Conservation (phyloP, 2,329 filamentous ascomycete species). For the Phyllosticta citrichinensis region DNA sequence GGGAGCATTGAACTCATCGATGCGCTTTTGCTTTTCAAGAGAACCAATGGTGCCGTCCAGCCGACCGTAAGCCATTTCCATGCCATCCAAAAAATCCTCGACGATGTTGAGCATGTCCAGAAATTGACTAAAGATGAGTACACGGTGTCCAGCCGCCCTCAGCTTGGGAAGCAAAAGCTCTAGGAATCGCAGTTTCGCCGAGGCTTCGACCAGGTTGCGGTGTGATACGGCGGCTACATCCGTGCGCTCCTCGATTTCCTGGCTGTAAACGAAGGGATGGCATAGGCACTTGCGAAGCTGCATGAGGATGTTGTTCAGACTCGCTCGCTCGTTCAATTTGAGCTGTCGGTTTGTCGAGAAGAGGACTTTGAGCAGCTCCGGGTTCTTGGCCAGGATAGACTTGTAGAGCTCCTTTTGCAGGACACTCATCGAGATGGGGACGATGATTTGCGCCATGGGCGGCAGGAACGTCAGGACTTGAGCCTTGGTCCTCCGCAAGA, state of each 20-base stretch:
- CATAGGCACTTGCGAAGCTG: constrained; percentile 91
- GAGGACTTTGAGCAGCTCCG: constrained; percentile 77
- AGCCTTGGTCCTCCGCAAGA: constrained; percentile 72
- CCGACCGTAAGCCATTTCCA: constrained; percentile 64
- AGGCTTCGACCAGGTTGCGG: constrained; percentile 81
- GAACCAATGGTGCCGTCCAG: constrained; percentile 77
- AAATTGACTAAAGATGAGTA: constrained; percentile 94
- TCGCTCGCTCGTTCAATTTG: constrained; percentile 63
- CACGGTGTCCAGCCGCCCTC: constrained; percentile 73
- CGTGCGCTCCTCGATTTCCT: constrained; percentile 75
- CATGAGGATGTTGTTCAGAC: constrained; percentile 87
- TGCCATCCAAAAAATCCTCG: constrained; percentile 77
- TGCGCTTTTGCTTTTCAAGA: constrained; percentile 84
- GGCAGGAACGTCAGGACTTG: constrained; percentile 87
- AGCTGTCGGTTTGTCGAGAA: constrained; percentile 54
- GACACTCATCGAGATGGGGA: constrained; percentile 90
- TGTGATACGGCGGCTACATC: constrained; percentile 53
- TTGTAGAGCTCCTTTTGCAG: constrained; percentile 92
- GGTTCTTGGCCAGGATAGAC: constrained; percentile 84
- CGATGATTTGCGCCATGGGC: constrained; percentile 86
- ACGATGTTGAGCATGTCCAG: constrained; percentile 75
- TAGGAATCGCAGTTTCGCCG: constrained; percentile 76
- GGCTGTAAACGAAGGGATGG: constrained; percentile 91
- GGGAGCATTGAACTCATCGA: constrained; percentile 85
- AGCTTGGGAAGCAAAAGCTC: constrained; percentile 82